Conservation (phyloP, 768 basidiomycete species). For the Termitomyces titanicus region DNA sequence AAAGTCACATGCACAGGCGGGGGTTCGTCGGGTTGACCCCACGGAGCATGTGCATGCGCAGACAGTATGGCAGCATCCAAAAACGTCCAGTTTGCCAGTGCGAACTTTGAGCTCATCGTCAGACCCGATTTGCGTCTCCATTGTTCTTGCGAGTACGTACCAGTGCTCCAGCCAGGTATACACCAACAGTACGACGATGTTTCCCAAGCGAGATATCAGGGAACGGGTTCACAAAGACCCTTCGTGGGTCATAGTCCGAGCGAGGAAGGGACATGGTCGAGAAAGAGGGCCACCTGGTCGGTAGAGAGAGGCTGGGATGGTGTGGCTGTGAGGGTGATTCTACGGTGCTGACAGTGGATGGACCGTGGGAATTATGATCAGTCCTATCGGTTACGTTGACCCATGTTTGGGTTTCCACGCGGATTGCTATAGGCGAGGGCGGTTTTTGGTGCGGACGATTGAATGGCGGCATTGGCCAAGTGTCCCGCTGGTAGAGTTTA, state of each 20-base stretch:
- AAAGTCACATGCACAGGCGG: slow-evolving; percentile 75
- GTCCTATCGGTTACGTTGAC: slow-evolving; percentile 12
- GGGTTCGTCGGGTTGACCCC: slow-evolving; percentile 61
- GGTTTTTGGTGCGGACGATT: background rate
- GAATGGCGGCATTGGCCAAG: background rate
- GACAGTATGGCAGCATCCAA: slow-evolving; percentile 91
- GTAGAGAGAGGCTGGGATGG: background rate
- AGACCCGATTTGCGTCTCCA: background rate
- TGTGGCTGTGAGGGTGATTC: slow-evolving; percentile 16
- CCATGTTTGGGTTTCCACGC: slow-evolving; percentile 24
- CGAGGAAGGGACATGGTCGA: slow-evolving; percentile 58
- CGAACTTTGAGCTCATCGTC: slow-evolving; percentile 60
- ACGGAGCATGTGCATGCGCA: slow-evolving; percentile 76
- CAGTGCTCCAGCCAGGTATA: slow-evolving; percentile 89
- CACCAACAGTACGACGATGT: slow-evolving; percentile 78
- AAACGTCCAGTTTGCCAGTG: slow-evolving; percentile 93
- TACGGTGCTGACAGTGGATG: slow-evolving; percentile 13
- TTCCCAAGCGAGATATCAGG: slow-evolving; percentile 73
- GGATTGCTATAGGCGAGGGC: slow-evolving; percentile 18
- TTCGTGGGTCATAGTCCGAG: slow-evolving; percentile 81
- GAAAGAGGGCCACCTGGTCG: slow-evolving; percentile 1
- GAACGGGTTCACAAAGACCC: slow-evolving; percentile 86
- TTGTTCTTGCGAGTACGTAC: slow-evolving; percentile 51
- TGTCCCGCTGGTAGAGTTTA: background rate
- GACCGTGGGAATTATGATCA: slow-evolving; percentile 24